Evolutionary conservation across 2,329 filamentous ascomycete species (phyloP).

Genomic region (Dactylellina sp.): DNA sequence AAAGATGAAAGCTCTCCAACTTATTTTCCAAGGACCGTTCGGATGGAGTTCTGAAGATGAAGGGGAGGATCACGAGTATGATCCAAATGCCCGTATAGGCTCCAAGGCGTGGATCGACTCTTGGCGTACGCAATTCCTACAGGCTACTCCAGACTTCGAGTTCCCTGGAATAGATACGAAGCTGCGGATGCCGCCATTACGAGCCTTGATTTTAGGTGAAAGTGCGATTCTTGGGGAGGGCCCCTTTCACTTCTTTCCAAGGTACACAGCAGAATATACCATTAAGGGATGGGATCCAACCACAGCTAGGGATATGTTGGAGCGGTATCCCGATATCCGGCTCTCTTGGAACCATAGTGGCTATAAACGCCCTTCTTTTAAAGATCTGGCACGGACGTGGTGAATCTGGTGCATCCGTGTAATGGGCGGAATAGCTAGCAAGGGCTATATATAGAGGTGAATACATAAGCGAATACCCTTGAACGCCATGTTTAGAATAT

Average conservation of each 20-base stretch:
- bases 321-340: not conserved
- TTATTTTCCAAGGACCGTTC: not conserved
- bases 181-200: not conserved
- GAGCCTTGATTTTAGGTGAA: not conserved
- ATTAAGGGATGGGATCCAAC: slow-evolving; percentile 2
- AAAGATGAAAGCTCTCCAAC: slow-evolving; percentile 6
- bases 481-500: too few relatives aligned
- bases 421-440: too few relatives aligned
- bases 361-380: not conserved
- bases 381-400: not conserved
- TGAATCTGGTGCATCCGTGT: too few relatives aligned
- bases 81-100: not conserved
- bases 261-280: not conserved
- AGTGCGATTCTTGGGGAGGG: not conserved
- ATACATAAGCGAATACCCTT: too few relatives aligned
- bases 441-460: too few relatives aligned
- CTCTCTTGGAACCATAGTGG: not conserved
- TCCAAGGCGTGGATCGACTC: not conserved
- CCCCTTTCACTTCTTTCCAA: slow-evolving; percentile 2
- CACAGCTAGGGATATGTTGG: not conserved
- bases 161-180: slow-evolving; percentile 5
- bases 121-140: not conserved
- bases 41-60: not conserved
- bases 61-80: not conserved
- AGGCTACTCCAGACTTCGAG: not conserved